phyloP scores from a whole-genome alignment of 2,329 filamentous ascomycete species.

The Stagonosporopsis tanaceti region DNA sequence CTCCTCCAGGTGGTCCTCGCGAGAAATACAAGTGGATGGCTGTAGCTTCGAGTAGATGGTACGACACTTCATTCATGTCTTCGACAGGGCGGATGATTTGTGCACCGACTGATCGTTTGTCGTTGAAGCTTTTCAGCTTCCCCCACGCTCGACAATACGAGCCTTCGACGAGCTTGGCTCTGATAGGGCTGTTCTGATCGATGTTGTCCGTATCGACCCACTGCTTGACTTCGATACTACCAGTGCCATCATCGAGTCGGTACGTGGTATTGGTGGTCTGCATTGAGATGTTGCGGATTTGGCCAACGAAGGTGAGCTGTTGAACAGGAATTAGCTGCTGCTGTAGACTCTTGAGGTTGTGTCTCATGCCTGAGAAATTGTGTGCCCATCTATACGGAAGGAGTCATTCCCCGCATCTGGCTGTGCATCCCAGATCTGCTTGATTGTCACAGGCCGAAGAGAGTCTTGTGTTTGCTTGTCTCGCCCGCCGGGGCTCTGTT shows the following conservation, averaged over 20 bases:
- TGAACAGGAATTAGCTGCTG: slow-evolving; percentile 17
- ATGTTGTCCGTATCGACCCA: slow-evolving; percentile 73
- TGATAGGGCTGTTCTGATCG: slow-evolving; percentile 55
- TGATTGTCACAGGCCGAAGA: slow-evolving; percentile 91
- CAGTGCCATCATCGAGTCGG: slow-evolving; percentile 94
- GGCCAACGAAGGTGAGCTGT: slow-evolving; percentile 87
- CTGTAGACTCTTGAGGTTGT: neutral
- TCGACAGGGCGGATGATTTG: slow-evolving; percentile 80
- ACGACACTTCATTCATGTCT: slow-evolving; percentile 92
- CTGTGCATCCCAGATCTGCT: slow-evolving; percentile 86
- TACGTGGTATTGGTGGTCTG: slow-evolving; percentile 93
- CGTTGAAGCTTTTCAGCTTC: slow-evolving; percentile 81
- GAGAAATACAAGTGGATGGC: slow-evolving; percentile 87
- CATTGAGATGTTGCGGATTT: slow-evolving; percentile 85
- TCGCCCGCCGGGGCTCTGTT: slow-evolving; percentile 53
- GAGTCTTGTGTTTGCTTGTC: slow-evolving; percentile 77
- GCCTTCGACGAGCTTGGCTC: slow-evolving; percentile 70
- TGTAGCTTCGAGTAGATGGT: slow-evolving; percentile 89
- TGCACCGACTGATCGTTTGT: slow-evolving; percentile 81
- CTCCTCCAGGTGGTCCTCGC: slow-evolving; percentile 68
- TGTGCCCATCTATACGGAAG: slow-evolving; percentile 81
- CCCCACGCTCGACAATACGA: slow-evolving; percentile 88
- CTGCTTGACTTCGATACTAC: slow-evolving; percentile 87
- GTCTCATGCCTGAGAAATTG: slow-evolving; percentile 65
- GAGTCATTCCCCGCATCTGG: slow-evolving; percentile 64